phyloP scores from a whole-genome alignment of 495 filamentous ascomycete genomes.

The Podospora anserina region DNA sequence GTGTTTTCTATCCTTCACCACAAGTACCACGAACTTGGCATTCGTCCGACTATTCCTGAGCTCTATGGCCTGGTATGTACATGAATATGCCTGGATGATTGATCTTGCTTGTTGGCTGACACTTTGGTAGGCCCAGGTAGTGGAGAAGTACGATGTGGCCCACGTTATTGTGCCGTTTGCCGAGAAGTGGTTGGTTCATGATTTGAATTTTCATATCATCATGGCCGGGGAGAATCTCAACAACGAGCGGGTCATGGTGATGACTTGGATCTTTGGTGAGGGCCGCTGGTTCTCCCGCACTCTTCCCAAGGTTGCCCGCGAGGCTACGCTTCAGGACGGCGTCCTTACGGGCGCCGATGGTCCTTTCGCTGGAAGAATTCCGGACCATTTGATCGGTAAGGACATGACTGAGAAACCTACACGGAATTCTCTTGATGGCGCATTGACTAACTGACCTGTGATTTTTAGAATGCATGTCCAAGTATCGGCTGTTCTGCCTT shows the following conservation, averaged over 20 bases:
- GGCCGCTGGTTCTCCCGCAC: slow-evolving; percentile 16
- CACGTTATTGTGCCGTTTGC: slow-evolving; percentile 23
- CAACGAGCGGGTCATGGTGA: slow-evolving; percentile 23
- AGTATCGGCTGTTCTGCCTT: slow-evolving; percentile 9
- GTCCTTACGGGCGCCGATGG: slow-evolving; percentile 18
- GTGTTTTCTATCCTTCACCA: slow-evolving; percentile 27
- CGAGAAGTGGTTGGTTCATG: slow-evolving; percentile 18
- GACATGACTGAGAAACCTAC: neutral
- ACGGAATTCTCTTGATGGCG: neutral
- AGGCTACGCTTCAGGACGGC: slow-evolving; percentile 15
- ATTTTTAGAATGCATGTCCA: slow-evolving; percentile 15
- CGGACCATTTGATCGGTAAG: slow-evolving; percentile 19
- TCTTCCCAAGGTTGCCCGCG: slow-evolving; percentile 18
- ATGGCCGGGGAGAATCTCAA: slow-evolving; percentile 9
- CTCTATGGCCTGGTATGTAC: slow-evolving; percentile 17
- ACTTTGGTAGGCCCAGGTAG: slow-evolving; percentile 11
- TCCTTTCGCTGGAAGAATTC: slow-evolving; percentile 14
- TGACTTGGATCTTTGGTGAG: slow-evolving; percentile 27
- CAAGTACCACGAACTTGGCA: slow-evolving; percentile 26
- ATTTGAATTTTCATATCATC: slow-evolving; percentile 17
- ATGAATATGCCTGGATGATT: neutral
- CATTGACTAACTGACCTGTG: neutral
- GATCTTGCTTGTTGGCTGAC: neutral
- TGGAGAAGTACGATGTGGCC: slow-evolving; percentile 21
- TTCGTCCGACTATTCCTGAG: slow-evolving; percentile 14